Conservation (phyloP, 163 green algal species). For the Chloroidium sp. region DNA sequence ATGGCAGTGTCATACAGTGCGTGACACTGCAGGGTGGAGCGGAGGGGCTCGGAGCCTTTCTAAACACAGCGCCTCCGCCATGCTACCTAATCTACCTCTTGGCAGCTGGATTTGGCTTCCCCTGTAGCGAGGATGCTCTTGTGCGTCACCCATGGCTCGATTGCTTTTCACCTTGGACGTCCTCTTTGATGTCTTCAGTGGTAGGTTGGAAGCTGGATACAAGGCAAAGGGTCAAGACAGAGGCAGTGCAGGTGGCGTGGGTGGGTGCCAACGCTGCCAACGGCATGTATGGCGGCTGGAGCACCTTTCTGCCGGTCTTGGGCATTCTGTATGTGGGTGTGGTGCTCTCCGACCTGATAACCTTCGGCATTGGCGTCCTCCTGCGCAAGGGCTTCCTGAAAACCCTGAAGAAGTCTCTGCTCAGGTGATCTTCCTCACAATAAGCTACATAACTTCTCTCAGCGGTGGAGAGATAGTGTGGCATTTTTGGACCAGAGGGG, state of each 20-base stretch:
- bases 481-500: too few relatives aligned
- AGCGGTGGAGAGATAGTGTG: too few relatives aligned
- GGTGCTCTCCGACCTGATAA: conserved; percentile 26
- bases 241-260: conserved; percentile 6
- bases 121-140: conserved; percentile 34
- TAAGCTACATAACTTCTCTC: not conserved
- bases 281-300: conserved; percentile 11
- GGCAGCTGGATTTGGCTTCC: conserved; percentile 25
- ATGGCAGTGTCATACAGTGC: too few relatives aligned
- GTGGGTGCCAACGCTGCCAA: conserved; percentile 14
- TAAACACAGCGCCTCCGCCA: conserved; percentile 10
- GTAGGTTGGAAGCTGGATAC: too few relatives aligned
- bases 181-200: too few relatives aligned
- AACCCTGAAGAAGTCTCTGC: conserved; percentile 8
- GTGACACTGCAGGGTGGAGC: conserved; percentile 13
- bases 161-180: too few relatives aligned
- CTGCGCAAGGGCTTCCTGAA: conserved; percentile 11
- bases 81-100: conserved; percentile 30
- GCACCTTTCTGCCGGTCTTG: conserved; percentile 9
- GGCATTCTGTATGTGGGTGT: conserved; percentile 26
- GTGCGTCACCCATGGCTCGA: not conserved
- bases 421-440: conserved; percentile 6
- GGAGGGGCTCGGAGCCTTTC: conserved; percentile 7
- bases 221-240: too few relatives aligned
- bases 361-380: conserved; percentile 11